Conservation (phyloP, 2,329 filamentous ascomycete species). For the Dothistroma septosporum region DNA sequence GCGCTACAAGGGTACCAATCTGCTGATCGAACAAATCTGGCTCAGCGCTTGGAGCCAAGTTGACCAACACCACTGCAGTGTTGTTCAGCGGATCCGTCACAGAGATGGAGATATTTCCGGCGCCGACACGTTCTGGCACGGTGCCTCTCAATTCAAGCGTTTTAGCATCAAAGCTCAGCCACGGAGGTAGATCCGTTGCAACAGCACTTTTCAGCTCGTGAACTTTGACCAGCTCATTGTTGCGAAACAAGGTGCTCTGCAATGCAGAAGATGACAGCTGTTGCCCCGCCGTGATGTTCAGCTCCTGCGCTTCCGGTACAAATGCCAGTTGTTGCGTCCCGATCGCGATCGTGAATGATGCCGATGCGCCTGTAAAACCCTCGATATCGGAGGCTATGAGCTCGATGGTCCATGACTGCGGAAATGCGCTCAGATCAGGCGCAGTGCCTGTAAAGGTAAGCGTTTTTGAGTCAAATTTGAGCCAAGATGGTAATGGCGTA, state of each 20-base stretch:
- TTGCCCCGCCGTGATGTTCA: slow-evolving; percentile 35
- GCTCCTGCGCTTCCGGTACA: slow-evolving; percentile 50
- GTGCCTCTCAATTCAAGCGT: slow-evolving; percentile 63
- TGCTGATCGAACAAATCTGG: slow-evolving; percentile 43
- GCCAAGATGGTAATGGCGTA: slow-evolving; percentile 81
- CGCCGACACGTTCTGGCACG: slow-evolving; percentile 55
- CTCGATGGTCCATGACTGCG: slow-evolving; percentile 67
- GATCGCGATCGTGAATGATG: slow-evolving; percentile 68
- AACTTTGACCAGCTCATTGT: slow-evolving; percentile 42
- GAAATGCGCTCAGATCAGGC: slow-evolving; percentile 62
- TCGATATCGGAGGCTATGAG: slow-evolving; percentile 74
- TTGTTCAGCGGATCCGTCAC: slow-evolving; percentile 59
- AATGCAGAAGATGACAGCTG: slow-evolving; percentile 33
- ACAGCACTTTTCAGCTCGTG: slow-evolving; percentile 50
- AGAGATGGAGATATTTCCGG: slow-evolving; percentile 59
- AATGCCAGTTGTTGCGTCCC: slow-evolving; percentile 67
- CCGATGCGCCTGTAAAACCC: slow-evolving; percentile 66
- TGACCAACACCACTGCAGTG: slow-evolving; percentile 53
- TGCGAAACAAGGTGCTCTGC: slow-evolving; percentile 33
- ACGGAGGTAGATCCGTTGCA: slow-evolving; percentile 57
- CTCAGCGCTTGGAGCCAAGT: slow-evolving; percentile 29
- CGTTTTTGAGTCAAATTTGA: slow-evolving; percentile 62
- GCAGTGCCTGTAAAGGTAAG: slow-evolving; percentile 69
- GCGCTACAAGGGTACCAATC: slow-evolving; percentile 46
- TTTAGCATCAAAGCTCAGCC: slow-evolving; percentile 63